Conservation (phyloP, 768 basidiomycete genomes). For the Phlegmacium glaucopus region DNA sequence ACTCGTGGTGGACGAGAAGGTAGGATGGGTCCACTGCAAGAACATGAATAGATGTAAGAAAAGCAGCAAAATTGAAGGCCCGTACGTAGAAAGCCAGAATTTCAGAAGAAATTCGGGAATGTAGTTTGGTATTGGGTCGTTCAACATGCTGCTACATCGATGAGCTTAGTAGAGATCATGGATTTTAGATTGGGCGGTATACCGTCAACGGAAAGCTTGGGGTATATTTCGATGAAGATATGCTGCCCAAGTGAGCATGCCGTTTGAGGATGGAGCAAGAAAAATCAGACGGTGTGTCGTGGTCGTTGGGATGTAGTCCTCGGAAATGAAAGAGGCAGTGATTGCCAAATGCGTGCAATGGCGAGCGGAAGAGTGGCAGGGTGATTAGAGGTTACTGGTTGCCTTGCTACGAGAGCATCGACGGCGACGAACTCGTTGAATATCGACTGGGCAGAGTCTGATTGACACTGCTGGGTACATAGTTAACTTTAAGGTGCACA, state of each 20-base stretch:
- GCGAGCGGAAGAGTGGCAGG: no score
- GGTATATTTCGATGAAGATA: neutral
- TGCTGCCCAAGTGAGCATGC: conserved; percentile 7
- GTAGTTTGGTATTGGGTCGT: conserved; percentile 28
- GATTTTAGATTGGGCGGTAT: neutral
- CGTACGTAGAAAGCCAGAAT: conserved; percentile 45
- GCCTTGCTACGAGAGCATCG: no score
- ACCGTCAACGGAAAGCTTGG: neutral
- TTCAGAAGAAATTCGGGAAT: conserved; percentile 46
- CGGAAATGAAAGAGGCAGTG: conserved; percentile 12
- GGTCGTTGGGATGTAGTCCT: no score
- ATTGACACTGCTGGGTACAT: no score
- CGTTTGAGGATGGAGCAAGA: neutral
- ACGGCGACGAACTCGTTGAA: no score
- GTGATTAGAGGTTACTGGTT: no score
- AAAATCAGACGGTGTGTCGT: neutral
- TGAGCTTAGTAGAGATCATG: neutral
- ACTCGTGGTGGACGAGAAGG: conserved; percentile 35
- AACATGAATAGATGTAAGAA: neutral
- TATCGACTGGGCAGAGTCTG: no score
- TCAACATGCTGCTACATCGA: conserved; percentile 12
- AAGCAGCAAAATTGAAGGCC: conserved; percentile 2
- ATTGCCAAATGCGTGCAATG: conserved; percentile 3
- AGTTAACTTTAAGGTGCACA: no score
- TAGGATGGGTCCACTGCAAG: conserved; percentile 19